Evolutionary conservation across 192 early-diverging fungal species (phyloP).

Genomic region (Coemansia sp.): DNA sequence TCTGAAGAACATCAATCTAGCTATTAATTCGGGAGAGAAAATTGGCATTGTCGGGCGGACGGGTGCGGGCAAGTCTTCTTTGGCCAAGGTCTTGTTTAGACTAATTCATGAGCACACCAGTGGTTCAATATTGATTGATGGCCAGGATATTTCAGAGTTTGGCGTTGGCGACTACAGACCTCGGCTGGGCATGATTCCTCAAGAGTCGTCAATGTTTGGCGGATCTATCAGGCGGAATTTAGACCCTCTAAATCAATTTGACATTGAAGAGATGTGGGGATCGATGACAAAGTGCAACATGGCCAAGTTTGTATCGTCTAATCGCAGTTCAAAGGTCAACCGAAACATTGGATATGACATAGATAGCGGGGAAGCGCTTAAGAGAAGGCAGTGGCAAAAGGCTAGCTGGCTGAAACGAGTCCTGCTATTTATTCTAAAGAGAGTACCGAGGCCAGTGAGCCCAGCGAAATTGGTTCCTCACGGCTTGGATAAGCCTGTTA

Average conservation of each 20-base stretch:
- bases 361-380: neutral
- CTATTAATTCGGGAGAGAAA: conserved; percentile 57
- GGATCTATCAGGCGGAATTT: conserved; percentile 65
- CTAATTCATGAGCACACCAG: conserved; percentile 58
- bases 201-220: conserved; percentile 64
- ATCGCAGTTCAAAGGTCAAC: neutral
- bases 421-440: neutral
- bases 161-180: conserved; percentile 63
- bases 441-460: neutral
- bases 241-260: conserved; percentile 57
- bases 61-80: conserved; percentile 64
- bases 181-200: conserved; percentile 55
- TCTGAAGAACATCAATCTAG: conserved; percentile 45
- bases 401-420: conserved; percentile 8
- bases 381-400: conserved; percentile 3
- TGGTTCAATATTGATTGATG: conserved; percentile 71
- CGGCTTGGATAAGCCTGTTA: neutral
- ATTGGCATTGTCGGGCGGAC: conserved; percentile 59
- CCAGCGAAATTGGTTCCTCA: neutral
- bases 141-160: conserved; percentile 67
- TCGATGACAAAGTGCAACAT: conserved; percentile 22
- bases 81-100: conserved; percentile 59
- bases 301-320: neutral
- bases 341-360: neutral
- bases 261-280: conserved; percentile 23